Base-by-base conservation (phyloP, 345 rosid genomes). In the Laguncularia racemosa region DNA sequence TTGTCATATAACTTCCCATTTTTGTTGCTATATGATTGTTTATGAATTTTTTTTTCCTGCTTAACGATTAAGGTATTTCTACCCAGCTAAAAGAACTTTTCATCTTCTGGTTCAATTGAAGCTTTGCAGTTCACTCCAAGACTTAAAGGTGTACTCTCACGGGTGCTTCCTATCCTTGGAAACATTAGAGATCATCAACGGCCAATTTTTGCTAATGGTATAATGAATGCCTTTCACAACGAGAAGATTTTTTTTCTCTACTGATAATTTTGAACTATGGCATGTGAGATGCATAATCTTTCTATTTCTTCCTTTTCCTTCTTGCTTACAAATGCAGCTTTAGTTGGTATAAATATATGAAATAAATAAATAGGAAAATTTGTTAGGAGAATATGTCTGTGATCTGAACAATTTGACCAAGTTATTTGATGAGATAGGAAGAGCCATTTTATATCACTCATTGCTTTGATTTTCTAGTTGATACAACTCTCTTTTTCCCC, bases 161-260 rank as follows among this genome's bases (percentile, higher is more conserved):
- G 93, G 63, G 84, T 92, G 70, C 69, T 73, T 59, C 98, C 98
- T 58, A 73, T 89, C 62, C 91, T 92, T 70, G 96, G 98, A 63
- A 92, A 81, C 75, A 86, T 89, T 58, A 80, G 93, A 63, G 98
- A 92, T 77, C 62, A 71, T 60, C 88, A 89, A 61, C 81, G 93
- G 63, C 86, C 96, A 52, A 86, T 92, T 70, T 89, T 89, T 81
- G 96, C 98, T 63, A 84, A 84, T 71, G 98, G 98, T 92, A 81
- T 63, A 54, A 46, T 65, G 20, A 53, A 54, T 52, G 10, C 12
- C 4, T 51, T 52, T 15, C 21, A 46, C 65, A 19, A 26, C 26
- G 50, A 20, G 8, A 2, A 23, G 21, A 21, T 44, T 5, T 61
- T 7, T 63, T 64, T 16, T 61, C 40, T 28, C 17, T 7, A 17